Conservation (phyloP, 2,329 filamentous ascomycete species). For the Dactylellina cionopaga region DNA sequence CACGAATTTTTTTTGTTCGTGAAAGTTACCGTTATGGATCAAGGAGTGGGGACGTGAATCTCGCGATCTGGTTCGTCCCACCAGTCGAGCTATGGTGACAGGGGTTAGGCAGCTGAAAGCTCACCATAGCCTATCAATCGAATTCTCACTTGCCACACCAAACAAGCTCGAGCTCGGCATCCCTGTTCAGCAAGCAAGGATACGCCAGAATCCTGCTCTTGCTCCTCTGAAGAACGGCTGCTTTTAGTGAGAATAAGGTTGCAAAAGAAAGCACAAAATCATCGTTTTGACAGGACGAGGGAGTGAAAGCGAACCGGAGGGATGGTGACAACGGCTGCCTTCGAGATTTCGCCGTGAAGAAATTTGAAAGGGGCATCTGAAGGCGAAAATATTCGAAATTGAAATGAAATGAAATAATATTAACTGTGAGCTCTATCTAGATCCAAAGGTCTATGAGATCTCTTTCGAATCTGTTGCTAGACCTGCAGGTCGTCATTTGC, state of each 20-base stretch:
- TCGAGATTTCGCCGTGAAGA: constrained; percentile 35
- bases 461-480: constrained; percentile 32
- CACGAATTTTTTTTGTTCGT: constrained; percentile 19
- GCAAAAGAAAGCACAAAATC: constrained; percentile 31
- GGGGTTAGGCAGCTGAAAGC: constrained; percentile 50
- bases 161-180: constrained; percentile 51
- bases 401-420: constrained; percentile 49
- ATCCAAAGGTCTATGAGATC: constrained; percentile 17
- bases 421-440: constrained; percentile 42
- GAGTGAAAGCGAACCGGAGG: constrained; percentile 29
- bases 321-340: constrained; percentile 50
- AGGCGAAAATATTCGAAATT: constrained; percentile 45
- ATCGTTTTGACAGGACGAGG: constrained; percentile 50
- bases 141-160: constrained; percentile 49
- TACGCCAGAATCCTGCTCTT: constrained; percentile 38
- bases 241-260: constrained; percentile 43
- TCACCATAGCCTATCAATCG: constrained; percentile 46
- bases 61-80: constrained; percentile 53
- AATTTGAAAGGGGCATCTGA: constrained; percentile 52
- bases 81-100: constrained; percentile 48
- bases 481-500: constrained; percentile 41
- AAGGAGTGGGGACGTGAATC: constrained; percentile 50
- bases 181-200: constrained; percentile 40
- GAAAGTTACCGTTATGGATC: constrained; percentile 47
- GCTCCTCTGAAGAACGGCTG: constrained; percentile 45